A percentile compares a stretch with the other conserved stretches of the same genome.
Evolutionary conservation across 2,329 filamentous ascomycete species (phyloP).

Genomic region (Drechmeria coniospora): DNA sequence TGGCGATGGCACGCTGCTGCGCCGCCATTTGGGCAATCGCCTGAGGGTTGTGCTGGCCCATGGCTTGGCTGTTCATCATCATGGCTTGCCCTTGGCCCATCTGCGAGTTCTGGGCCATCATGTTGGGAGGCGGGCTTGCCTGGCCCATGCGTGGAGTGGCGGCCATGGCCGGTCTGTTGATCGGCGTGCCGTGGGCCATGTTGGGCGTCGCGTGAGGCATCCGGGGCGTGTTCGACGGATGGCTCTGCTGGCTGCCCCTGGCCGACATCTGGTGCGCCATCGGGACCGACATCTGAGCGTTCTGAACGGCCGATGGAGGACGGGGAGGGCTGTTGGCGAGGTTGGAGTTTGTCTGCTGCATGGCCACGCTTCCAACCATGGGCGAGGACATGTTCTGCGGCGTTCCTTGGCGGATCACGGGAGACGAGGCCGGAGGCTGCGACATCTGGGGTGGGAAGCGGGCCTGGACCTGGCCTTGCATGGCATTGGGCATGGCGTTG

Average conservation of each 20-base stretch:
- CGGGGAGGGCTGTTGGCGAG: constrained; percentile 54
- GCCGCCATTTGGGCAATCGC: constrained; percentile 30
- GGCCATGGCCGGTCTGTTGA: constrained; percentile 33
- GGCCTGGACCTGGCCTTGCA: constrained; percentile 24
- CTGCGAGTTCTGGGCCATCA: constrained; percentile 42
- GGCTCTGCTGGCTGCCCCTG: constrained; percentile 51
- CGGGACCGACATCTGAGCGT: constrained; percentile 39
- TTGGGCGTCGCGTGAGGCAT: constrained; percentile 47
- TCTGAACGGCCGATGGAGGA: constrained; percentile 50
- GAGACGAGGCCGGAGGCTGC: constrained; percentile 53
- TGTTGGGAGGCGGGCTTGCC: constrained; percentile 43
- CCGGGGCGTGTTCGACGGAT: constrained; percentile 45
- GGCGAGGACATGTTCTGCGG: constrained; percentile 52
- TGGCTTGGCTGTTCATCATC: constrained; percentile 35
- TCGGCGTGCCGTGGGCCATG: constrained; percentile 43
- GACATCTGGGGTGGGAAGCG: constrained; percentile 41
- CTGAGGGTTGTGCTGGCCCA: constrained; percentile 22
- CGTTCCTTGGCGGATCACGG: constrained; percentile 46
- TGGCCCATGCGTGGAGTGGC: constrained; percentile 48
- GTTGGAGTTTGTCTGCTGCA: constrained; percentile 51
- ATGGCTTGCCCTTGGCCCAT: constrained; percentile 34
- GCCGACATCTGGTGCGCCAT: constrained; percentile 49
- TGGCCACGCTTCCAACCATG: constrained; percentile 44
- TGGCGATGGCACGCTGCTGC: constrained; percentile 29
- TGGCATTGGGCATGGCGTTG: constrained; percentile 22